Evolutionary conservation across 495 filamentous ascomycete genomes (phyloP).

Genomic region (Bathelium albidoporum): DNA sequence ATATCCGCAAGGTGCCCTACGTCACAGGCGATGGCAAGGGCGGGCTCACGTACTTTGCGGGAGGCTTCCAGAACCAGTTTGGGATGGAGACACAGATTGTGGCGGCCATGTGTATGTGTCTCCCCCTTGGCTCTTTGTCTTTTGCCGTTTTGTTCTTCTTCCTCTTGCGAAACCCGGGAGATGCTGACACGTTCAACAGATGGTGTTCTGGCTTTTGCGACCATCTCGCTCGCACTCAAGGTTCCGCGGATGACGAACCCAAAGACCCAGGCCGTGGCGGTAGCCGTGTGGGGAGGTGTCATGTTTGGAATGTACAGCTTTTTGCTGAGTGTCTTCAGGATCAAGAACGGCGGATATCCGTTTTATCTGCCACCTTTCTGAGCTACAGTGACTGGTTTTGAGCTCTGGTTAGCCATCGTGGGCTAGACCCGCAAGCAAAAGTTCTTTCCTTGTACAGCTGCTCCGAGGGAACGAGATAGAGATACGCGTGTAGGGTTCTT

Average conservation of each 20-base stretch:
- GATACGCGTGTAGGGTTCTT: no score
- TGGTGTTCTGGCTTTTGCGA: slow-evolving; percentile 82
- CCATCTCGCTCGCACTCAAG: slow-evolving; percentile 80
- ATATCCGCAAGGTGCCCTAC: slow-evolving; percentile 95
- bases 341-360: slow-evolving; percentile 92
- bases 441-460: no score
- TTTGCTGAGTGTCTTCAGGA: slow-evolving; percentile 81
- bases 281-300: slow-evolving; percentile 71
- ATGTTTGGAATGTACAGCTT: slow-evolving; percentile 84
- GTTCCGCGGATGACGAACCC: slow-evolving; percentile 77
- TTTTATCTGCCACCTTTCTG: slow-evolving; percentile 90
- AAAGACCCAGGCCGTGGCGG: slow-evolving; percentile 66
- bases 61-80: slow-evolving; percentile 89
- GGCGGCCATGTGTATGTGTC: slow-evolving; percentile 80
- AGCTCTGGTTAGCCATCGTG: no score
- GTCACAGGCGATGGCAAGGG: slow-evolving; percentile 77
- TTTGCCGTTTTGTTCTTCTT: no score
- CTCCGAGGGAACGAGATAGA: no score
- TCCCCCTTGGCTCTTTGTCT: not conserved
- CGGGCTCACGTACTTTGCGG: slow-evolving; percentile 83
- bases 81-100: slow-evolving; percentile 95
- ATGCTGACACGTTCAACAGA: slow-evolving; percentile 42
- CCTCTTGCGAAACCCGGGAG: not conserved
- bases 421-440: no score
- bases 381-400: no score